phyloP scores from a whole-genome alignment of 768 basidiomycete genomes.

The Rhodosporidiobolus odoratus region DNA sequence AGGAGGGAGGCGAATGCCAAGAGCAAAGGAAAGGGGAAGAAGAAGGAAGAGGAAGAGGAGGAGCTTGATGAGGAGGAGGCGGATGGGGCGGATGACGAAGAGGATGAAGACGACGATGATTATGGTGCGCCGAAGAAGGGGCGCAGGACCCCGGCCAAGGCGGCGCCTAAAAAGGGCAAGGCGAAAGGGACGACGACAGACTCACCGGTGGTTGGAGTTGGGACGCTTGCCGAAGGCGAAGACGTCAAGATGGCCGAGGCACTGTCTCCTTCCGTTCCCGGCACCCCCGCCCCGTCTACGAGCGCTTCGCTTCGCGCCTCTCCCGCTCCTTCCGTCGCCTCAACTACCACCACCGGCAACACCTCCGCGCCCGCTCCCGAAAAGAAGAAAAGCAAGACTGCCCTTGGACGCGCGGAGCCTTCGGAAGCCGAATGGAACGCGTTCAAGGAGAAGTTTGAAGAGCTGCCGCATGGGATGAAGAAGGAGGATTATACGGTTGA shows the following conservation, averaged over 20 bases:
- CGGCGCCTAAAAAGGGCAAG: constrained; percentile 6
- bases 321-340: not conserved
- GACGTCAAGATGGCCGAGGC: too few relatives aligned
- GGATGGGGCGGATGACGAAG: constrained; percentile 4
- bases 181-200: not conserved
- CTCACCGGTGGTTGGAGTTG: not conserved
- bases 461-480: constrained; percentile 43
- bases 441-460: constrained; percentile 34
- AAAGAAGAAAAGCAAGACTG: constrained; percentile 23
- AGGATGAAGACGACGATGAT: not conserved
- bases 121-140: constrained; percentile 11
- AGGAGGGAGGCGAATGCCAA: constrained; percentile 21
- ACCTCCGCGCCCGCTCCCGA: not conserved
- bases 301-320: not conserved
- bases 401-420: constrained; percentile 25
- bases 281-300: not conserved
- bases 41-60: constrained; percentile 32
- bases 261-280: not conserved
- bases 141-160: constrained; percentile 3
- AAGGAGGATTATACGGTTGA: constrained; percentile 77
- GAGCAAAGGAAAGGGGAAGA: constrained; percentile 10
- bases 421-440: constrained; percentile 39
- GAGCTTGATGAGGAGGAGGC: constrained; percentile 20
- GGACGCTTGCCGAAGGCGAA: too few relatives aligned
- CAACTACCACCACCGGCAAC: not conserved